Evolutionary conservation across 2,329 filamentous ascomycete species (phyloP).

Genomic region (Arthrinium phaeospermum): DNA sequence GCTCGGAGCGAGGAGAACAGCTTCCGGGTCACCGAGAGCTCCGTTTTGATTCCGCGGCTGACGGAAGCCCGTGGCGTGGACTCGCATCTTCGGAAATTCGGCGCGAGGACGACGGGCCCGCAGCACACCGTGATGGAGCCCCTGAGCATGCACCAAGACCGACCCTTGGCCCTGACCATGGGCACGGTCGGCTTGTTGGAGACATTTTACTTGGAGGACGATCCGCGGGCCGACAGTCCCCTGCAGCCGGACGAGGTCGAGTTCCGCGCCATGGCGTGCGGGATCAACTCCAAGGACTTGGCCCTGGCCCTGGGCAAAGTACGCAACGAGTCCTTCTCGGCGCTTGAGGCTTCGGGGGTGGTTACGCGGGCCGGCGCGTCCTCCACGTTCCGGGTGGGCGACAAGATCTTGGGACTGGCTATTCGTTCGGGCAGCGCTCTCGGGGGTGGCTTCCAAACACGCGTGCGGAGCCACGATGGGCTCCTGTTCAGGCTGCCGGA

Average conservation of each 20-base stretch:
- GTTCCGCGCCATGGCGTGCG: slow-evolving; percentile 31
- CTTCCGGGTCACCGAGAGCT: slow-evolving; percentile 26
- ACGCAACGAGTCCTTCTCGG: slow-evolving; percentile 21
- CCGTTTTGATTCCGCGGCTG: slow-evolving; percentile 26
- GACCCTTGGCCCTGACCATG: slow-evolving; percentile 25
- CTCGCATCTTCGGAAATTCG: slow-evolving; percentile 26
- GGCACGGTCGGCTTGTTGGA: slow-evolving; percentile 29
- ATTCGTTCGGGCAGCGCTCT: slow-evolving; percentile 21
- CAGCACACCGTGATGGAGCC: not conserved
- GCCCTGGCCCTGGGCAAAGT: slow-evolving; percentile 26
- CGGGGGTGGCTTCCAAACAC: slow-evolving; percentile 28
- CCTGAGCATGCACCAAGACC: slow-evolving; percentile 17
- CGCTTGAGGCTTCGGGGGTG: slow-evolving; percentile 30
- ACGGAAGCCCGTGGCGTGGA: slow-evolving; percentile 28
- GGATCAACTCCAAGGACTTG: slow-evolving; percentile 29
- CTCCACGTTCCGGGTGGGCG: slow-evolving; percentile 28
- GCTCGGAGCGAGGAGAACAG: slow-evolving; percentile 24
- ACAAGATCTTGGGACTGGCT: slow-evolving; percentile 31
- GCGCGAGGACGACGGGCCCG: slow-evolving; percentile 7
- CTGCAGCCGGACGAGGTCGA: slow-evolving; percentile 31
- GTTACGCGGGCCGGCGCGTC: slow-evolving; percentile 29
- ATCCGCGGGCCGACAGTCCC: slow-evolving; percentile 20
- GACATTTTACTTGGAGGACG: slow-evolving; percentile 31
- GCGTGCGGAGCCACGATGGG: slow-evolving; percentile 27
- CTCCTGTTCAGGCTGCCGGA: slow-evolving; percentile 30